phyloP scores from a whole-genome alignment of 192 early-diverging fungal genomes.

The Paraglomus brasilianum region DNA sequence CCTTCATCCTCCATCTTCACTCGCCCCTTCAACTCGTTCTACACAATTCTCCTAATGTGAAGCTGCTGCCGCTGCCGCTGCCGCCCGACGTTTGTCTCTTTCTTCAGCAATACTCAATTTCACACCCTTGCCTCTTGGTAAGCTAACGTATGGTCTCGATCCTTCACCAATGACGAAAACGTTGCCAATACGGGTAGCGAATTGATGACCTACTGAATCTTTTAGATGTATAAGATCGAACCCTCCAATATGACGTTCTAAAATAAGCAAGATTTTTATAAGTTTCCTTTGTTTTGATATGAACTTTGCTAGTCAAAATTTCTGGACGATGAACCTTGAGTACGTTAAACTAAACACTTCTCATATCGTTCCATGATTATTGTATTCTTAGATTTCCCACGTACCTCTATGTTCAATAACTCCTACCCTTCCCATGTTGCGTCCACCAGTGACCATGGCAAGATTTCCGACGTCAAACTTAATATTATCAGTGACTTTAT shows the following conservation, averaged over 20 bases:
- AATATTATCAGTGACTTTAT: constrained; percentile 91
- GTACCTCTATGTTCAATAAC: constrained; percentile 80
- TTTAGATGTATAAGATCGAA: constrained; percentile 99
- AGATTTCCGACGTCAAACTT: constrained; percentile 99
- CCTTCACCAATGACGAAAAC: constrained; percentile 83
- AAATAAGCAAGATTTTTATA: too few relatives aligned
- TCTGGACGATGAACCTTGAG: too few relatives aligned
- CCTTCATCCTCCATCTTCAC: too few relatives aligned
- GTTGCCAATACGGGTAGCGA: constrained; percentile 97
- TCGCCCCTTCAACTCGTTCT: too few relatives aligned
- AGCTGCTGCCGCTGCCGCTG: too few relatives aligned
- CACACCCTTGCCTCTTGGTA: constrained; percentile 99
- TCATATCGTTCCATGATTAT: too few relatives aligned
- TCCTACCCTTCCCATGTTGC: constrained; percentile 98
- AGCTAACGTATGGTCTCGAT: constrained; percentile 92
- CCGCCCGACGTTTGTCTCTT: too few relatives aligned
- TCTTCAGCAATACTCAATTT: constrained; percentile 47
- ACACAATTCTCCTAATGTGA: too few relatives aligned
- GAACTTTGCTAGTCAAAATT: too few relatives aligned
- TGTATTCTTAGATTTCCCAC: neutral
- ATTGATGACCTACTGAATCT: constrained; percentile 91
- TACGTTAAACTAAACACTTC: too few relatives aligned
- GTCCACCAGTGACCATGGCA: constrained; percentile 96
- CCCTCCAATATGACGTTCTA: constrained; percentile 93
- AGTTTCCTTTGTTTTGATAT: too few relatives aligned